Evolutionary conservation across 345 rosid species (phyloP).

Genomic region (Boechera stricta): DNA sequence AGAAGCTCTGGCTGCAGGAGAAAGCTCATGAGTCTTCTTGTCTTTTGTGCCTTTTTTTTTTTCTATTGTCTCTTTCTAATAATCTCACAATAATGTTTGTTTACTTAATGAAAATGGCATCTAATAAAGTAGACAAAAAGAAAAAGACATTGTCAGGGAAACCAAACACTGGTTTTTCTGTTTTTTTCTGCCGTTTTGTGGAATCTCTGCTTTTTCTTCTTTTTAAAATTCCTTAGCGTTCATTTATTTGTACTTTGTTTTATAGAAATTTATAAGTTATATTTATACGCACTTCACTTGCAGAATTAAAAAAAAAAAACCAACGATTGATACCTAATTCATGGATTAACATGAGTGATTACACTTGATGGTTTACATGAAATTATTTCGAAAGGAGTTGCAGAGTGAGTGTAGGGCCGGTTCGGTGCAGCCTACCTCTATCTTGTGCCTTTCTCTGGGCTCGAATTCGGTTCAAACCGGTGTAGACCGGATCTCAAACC

Average conservation of each 20-base stretch:
- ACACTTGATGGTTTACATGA: neutral
- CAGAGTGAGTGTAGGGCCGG: neutral
- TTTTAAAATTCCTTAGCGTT: neutral
- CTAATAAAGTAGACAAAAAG: slow-evolving; percentile 43
- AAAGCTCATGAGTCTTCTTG: slow-evolving; percentile 46
- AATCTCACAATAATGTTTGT: slow-evolving; percentile 32
- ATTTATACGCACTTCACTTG: no score
- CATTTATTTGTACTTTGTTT: neutral
- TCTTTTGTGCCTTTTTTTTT: slow-evolving; percentile 26
- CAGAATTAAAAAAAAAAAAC: no score
- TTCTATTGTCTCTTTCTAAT: neutral
- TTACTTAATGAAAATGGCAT: slow-evolving; percentile 33
- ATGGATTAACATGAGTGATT: neutral
- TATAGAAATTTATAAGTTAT: neutral
- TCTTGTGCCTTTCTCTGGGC: neutral
- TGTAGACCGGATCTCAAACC: neutral
- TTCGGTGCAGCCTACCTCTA: slow-evolving; percentile 8
- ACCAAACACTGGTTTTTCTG: slow-evolving; percentile 32
- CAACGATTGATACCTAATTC: no score
- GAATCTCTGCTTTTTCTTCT: slow-evolving; percentile 16
- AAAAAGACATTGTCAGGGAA: slow-evolving; percentile 27
- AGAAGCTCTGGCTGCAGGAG: slow-evolving; percentile 61
- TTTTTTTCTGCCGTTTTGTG: slow-evolving; percentile 27
- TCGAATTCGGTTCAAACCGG: neutral
- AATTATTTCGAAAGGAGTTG: neutral